Base-by-base conservation (phyloP, 805 yeast species). In the Blastobotrys americana region DNA sequence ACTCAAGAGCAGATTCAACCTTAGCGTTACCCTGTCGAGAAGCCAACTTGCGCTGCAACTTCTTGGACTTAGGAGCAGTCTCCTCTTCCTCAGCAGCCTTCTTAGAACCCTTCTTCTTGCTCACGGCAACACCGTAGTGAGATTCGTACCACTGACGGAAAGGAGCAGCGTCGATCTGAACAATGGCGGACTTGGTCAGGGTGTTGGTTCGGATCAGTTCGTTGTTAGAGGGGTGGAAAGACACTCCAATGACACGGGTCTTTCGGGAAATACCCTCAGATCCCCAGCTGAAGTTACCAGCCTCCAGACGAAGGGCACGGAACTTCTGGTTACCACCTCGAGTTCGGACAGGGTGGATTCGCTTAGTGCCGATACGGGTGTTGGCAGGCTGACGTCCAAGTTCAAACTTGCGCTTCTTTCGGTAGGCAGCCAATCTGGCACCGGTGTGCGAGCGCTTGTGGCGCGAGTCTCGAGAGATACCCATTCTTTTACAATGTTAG, bases 391-490 rank as follows among this genome's bases (percentile, higher is more conserved):
- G 98, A 78, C 98, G 93, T 66, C 98, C 98, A 73, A 85, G 82
- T 79, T 90, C 98, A 71, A 93, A 90, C 94, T 90, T 93, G 82
- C 98, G 82, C 96, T 90, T 90, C 90, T 90, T 90, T 87, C 97
- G 90, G 95, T 82, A 86, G 77, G 88, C 95, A 75, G 97, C 97
- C 77, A 97, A 88, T 78, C 88, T 89, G 73, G 98, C 98, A 84
- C 98, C 98, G 70, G 98, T 89, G 75, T 94, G 95, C 67, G 97
- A 77, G 77, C 98, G 94, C 86, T 90, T 90, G 89, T 93, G 98
- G 79, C 97, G 96, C 75, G 98, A 90, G 82, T 93, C 97, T 82
- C 98, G 90, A 76, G 97, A 88, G 84, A 90, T 90, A 89, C 98
- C 97, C 98, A 90, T 90, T 73, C 73, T 84, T 8, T 25, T 13